Evolutionary conservation across 2,329 filamentous ascomycete genomes (phyloP), one percentile per base, ranked within the genome.

Genomic region (Fonsecaea erecta): DNA sequence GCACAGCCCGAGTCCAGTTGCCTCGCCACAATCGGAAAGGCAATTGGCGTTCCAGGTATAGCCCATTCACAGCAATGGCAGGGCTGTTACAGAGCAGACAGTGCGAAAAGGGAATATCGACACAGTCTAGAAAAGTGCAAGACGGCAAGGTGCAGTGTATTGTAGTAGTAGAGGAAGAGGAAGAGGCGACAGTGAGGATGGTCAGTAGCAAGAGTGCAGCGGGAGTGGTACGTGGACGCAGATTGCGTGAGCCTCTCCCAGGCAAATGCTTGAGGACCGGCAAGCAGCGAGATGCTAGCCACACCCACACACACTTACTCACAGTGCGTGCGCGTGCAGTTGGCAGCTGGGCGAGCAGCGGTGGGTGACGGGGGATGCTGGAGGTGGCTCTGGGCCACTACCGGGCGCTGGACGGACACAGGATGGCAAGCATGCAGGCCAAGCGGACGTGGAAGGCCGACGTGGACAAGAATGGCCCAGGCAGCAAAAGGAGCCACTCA

Each of bases 41-140:
- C 37, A 60, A 58, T 24, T 54, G 48, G 37, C 35, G 24, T 35
- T 54, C 32, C 51, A 52, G 52, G 40, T 40, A 57, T 51, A 64
- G 65, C 53, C 62, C 57, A 59, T 58, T 40, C 61, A 62, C 52
- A 37, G 34, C 43, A 59, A 53, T 24, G 35, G 26, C 32, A 32
- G 48, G 24, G 40, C 34, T n/a, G 30, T 52, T 21, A n/a, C 11
- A 24, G 75, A 93, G 72, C 3, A 30, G 90, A 93, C 37, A 16
- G 69, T 54, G 32, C n/a, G 12, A 32, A 16, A 16, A 34, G 32
- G 32, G 16, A 34, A 16, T 34, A 16, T 48, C 21, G 43, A 48
- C 43, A 48, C 43, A 18, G 18, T 48, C 43, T 24, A 24, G 12
- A 32, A 32, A 14, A 30, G 28, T 4, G 18, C 24, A 51, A 24